Evolutionary conservation across 1,284 basidiomycete species (phyloP), one percentile per base, ranked within the genome.

Genomic region (Ganoderma sp.): DNA sequence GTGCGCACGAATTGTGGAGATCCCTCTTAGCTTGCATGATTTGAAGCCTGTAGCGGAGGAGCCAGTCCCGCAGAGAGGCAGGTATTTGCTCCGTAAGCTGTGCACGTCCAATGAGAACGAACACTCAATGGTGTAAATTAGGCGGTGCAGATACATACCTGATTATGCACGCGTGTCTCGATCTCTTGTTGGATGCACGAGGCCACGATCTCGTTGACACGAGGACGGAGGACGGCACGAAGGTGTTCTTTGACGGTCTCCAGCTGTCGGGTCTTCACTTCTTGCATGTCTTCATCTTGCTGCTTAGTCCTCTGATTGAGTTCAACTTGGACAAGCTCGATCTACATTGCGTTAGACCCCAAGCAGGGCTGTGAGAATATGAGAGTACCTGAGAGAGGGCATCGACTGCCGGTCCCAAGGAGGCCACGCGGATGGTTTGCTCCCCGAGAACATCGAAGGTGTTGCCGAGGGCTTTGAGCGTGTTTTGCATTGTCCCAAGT

Each of bases 1-100:
- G 19, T 3, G 76, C 84, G 65, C 74, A 87, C 85, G 83, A 83
- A 73, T 88, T 87, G 67, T 81, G 79, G 48, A 87, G 77, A 45
- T 79, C 79, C 22, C 80, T 78, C 67, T 83, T 82, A 7, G 84
- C 81, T 70, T 84, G 80, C 61, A 58, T 48, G 37, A 73, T 74
- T 6, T 60, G 64, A 28, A 45, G 63, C 43, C 73, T 75, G 65
- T 81, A 82, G 32, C 75, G 75, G 32, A 74, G 73, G 7, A 87
- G 69, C 74, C 86, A 83, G 62, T 84, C 75, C 61, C 79, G 76
- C 45, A 89, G 74, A 0, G 82, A 79, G 0, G 75, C 75, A 1
- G 86, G 83, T 41, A 87, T 81, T 69, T 84, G 84, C 2, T 68
- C 71, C 3, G 75, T 66, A 52, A 88, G 79, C 86, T 87, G 70